Conservation (phyloP, 257 asterid species). For the Cinchona pubescens region DNA sequence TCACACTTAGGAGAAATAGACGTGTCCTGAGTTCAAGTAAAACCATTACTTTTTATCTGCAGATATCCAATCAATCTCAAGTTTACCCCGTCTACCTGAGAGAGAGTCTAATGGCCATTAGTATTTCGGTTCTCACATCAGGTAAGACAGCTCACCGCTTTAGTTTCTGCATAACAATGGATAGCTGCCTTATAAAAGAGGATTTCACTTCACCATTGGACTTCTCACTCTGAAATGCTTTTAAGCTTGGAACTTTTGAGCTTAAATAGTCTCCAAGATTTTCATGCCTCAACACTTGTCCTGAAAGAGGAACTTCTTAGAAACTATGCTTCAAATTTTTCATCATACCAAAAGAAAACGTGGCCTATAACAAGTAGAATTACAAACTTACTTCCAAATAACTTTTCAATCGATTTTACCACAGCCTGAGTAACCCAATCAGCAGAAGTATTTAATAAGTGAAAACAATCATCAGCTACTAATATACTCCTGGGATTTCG, state of each 20-base stretch:
- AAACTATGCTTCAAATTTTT: conserved; percentile 21
- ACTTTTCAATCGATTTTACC: conserved; percentile 68
- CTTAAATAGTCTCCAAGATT: conserved; percentile 68
- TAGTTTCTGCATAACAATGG: conserved; percentile 58
- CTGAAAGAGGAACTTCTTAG: conserved; percentile 49
- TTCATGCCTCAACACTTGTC: conserved; percentile 84
- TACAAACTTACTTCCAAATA: conserved; percentile 71
- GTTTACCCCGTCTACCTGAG: too few species aligned
- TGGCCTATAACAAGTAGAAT: not conserved
- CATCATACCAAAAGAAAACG: conserved; percentile 5
- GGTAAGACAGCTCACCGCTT: conserved; percentile 58
- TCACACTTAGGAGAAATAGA: not conserved
- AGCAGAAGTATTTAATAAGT: conserved; percentile 51
- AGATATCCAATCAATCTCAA: not conserved
- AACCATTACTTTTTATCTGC: not conserved
- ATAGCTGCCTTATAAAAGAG: conserved; percentile 49
- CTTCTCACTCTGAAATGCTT: conserved; percentile 37
- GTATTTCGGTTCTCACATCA: not conserved
- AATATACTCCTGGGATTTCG: conserved; percentile 76
- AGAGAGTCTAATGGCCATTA: not conserved
- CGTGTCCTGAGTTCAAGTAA: not conserved
- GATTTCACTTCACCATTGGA: conserved; percentile 53
- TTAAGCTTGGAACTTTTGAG: conserved; percentile 77
- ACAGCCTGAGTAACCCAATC: conserved; percentile 58
- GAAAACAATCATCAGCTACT: conserved; percentile 83